Conservation (phyloP, 176 grass and related monocot species). For the Avena eriantha region DNA sequence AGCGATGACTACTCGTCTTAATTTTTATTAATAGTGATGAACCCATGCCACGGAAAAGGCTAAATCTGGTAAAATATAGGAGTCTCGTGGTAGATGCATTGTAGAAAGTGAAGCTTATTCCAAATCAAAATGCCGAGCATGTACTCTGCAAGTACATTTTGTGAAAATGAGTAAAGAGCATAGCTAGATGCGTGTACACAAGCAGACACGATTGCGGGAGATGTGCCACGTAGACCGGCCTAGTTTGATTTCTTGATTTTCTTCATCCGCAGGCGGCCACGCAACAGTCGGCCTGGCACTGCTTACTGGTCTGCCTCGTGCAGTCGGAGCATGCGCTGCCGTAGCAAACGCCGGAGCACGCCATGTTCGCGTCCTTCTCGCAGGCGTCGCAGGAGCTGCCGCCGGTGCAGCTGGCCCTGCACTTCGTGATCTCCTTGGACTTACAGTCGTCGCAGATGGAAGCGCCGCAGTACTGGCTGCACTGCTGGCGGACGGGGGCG, state of each 20-base stretch:
- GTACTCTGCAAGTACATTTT: too few relatives aligned
- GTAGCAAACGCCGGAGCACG: background rate
- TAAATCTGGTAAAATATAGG: too few relatives aligned
- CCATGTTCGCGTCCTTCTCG: background rate
- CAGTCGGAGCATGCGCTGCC: background rate
- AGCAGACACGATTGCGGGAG: too few relatives aligned
- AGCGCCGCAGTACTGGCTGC: background rate
- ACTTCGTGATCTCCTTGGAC: background rate
- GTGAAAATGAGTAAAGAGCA: too few relatives aligned
- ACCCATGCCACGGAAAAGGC: too few relatives aligned
- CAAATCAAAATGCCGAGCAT: too few relatives aligned
- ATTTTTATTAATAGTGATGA: too few relatives aligned
- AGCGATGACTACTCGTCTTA: too few relatives aligned
- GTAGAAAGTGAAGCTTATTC: too few relatives aligned
- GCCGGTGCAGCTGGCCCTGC: background rate
- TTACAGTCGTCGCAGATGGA: background rate
- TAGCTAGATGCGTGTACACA: too few relatives aligned
- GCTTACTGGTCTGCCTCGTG: background rate
- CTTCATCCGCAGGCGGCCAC: background rate
- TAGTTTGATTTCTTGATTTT: background rate
- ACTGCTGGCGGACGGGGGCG: background rate
- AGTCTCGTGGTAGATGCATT: too few relatives aligned
- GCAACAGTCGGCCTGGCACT: constrained; percentile 3
- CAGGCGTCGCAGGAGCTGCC: constrained; percentile 3
- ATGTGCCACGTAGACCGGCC: background rate